phyloP scores from a whole-genome alignment of 495 filamentous ascomycete species.

The Neurospora hispaniola region DNA sequence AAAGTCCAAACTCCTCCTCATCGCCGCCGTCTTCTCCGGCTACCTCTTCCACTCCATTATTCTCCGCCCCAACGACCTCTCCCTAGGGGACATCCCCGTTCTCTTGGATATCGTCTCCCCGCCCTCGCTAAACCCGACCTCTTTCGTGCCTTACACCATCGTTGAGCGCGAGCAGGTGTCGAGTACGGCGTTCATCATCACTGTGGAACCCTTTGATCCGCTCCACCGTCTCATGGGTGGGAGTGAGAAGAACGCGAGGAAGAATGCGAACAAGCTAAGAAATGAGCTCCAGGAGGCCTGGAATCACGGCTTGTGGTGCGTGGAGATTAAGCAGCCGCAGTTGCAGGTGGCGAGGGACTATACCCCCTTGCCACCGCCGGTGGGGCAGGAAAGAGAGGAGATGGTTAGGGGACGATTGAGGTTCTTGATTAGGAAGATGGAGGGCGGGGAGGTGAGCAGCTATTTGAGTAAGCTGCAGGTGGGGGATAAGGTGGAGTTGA shows the following conservation, averaged over 20 bases:
- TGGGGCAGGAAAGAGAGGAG: constrained; percentile 40
- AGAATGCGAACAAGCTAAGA: not conserved
- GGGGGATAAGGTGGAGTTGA: constrained; percentile 55
- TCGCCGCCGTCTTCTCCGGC: not conserved
- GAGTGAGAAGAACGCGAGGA: no score
- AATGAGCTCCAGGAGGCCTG: constrained; percentile 15
- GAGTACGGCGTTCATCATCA: constrained; percentile 43
- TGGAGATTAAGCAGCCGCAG: constrained; percentile 89
- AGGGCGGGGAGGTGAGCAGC: constrained; percentile 42
- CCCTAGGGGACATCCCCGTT: not conserved
- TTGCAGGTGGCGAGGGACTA: constrained; percentile 82
- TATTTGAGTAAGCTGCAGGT: constrained; percentile 55
- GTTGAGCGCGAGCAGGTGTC: constrained; percentile 58
- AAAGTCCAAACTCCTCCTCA: not conserved
- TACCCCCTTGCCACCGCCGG: constrained; percentile 65
- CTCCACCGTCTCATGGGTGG: constrained; percentile 27
- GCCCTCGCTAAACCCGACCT: constrained; percentile 29
- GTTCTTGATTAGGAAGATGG: constrained; percentile 39
- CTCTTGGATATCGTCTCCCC: not conserved
- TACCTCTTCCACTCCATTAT: not conserved
- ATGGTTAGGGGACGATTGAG: constrained; percentile 29
- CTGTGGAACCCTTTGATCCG: constrained; percentile 37
- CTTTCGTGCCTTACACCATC: constrained; percentile 56
- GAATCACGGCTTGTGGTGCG: constrained; percentile 59
- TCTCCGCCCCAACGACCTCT: not conserved